A percentile compares a stretch with the other conserved stretches of the same genome.
phyloP scores from a whole-genome alignment of 2,329 filamentous ascomycete genomes.

The Claviceps monticola region DNA sequence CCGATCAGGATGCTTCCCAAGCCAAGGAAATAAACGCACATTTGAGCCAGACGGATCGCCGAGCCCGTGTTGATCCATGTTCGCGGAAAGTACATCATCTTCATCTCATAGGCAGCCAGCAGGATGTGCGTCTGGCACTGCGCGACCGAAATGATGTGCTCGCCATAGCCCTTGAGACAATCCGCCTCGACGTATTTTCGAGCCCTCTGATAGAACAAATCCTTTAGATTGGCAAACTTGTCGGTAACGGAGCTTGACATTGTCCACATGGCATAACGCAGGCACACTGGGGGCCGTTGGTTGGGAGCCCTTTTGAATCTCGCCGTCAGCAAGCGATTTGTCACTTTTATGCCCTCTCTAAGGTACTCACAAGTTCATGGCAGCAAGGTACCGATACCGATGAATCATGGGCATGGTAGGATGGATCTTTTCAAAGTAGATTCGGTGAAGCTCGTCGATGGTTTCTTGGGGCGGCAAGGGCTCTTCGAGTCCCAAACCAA shows the following conservation, averaged over 20 bases:
- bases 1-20: not conserved
- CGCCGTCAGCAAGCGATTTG: not conserved
- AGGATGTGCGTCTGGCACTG: slow-evolving; percentile 79
- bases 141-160: slow-evolving; percentile 71
- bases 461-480: slow-evolving; percentile 44
- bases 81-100: slow-evolving; percentile 91
- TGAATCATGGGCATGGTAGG: slow-evolving; percentile 81
- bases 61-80: slow-evolving; percentile 89
- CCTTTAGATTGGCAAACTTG: slow-evolving; percentile 65
- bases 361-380: slow-evolving; percentile 58
- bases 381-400: slow-evolving; percentile 70
- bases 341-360: not conserved
- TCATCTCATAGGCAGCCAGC: slow-evolving; percentile 79
- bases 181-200: slow-evolving; percentile 84
- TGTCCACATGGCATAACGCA: slow-evolving; percentile 96
- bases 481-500: slow-evolving; percentile 44
- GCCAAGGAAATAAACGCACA: slow-evolving; percentile 36
- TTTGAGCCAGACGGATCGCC: slow-evolving; percentile 67
- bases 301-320: slow-evolving; percentile 46
- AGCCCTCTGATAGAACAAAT: slow-evolving; percentile 79
- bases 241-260: slow-evolving; percentile 74
- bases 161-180: slow-evolving; percentile 84
- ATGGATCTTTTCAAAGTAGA: slow-evolving; percentile 87
- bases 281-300: slow-evolving; percentile 70
- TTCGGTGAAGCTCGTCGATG: slow-evolving; percentile 75